Evolutionary conservation across 2,329 filamentous ascomycete genomes (phyloP), one percentile per base, ranked within the genome.

Genomic region (Paracamarosporium sp.): DNA sequence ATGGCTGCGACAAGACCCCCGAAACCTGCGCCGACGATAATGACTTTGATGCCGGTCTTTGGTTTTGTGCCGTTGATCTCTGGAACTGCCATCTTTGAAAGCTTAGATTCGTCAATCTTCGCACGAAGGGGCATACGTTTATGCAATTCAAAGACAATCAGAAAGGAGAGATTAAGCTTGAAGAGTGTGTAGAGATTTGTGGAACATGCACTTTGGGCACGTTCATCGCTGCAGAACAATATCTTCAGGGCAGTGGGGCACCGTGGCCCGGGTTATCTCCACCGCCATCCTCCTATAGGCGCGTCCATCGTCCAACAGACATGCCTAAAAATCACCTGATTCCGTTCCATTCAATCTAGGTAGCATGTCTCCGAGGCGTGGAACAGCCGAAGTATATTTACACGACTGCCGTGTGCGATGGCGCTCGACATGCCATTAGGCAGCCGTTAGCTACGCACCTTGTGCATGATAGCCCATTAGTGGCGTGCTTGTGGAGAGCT

Each of bases 1-100:
- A 89, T 86, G 40, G 86, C 86, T 17, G 86, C 84, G 6, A 85
- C 85, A 27, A 88, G 78, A 15, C 86, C 86, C 35, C 85, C 86
- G 57, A 88, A 88, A 20, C 86, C 86, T 59, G 72, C 72, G 22
- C 81, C 67, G 72, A 78, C 83, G 30, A 86, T 77, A 28, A 85
- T 76, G 3, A 86, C 82, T 52, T 82, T 83, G 66, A 86, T 82
- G 13, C 82, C 83, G 1, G 82, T 83, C 59, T 65, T 57, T 43
- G 68, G 64, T 52, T 64, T 68, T 17, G 53, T 41, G 45, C 55
- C 57, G 48, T 59, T 63, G 12, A 43, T 57, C 17, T 62, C 47
- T 43, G 57, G 25, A n/a, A 57, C 55, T 11, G 63, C 56, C 71
- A 74, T 73, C 1, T 57, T 66, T n/a, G 53, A 50, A n/a, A 64